Base-by-base conservation (phyloP, 148 eudicot species). In the Camellia lanceoleosa region DNA sequence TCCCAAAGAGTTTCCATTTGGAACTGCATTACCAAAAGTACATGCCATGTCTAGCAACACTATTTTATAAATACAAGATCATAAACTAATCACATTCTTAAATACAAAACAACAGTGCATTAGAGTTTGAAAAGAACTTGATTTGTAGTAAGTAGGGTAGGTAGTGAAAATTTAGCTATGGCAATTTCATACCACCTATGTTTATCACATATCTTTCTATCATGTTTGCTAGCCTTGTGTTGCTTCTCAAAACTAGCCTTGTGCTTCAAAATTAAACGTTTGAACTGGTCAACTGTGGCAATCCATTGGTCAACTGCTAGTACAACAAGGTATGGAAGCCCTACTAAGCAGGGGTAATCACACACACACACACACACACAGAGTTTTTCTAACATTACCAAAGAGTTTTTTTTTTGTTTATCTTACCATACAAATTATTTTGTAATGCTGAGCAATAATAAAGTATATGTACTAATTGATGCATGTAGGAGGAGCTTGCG, bases 321-420 rank as follows among this genome's bases (percentile, higher is more conserved):
- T 51, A 87, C 88, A 7, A 87, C 89, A 5, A 84, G 89, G 89
- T 87, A 87, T 7, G 87, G 87, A 59, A 80, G 83, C 80, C 83
- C 88, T 6, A 43, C 79, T 12, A 88, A 88, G 87, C 19, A 84
- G 74, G 75, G 88, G 90, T 84, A 76, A 7, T 23, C 14, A 23
- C 30, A 23, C 30, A n/a, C n/a, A n/a, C n/a, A n/a, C n/a, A n/a
- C n/a, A n/a, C n/a, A n/a, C n/a, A n/a, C n/a, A n/a, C n/a, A n/a
- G 64, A 13, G 8, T 14, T 51, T 38, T 41, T 2, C 14, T 3
- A 0, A 6, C 10, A n/a, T n/a, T 7, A 4, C 0, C 30, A 51
- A 49, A 47, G 38, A 49, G 19, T 49, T 7, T 9, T 2, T 9
- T 2, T 3, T 52, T 13, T 16, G 56, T 7, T 55, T 3, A 56